Evolutionary conservation across 1,139 yeast genomes (phyloP).

Genomic region (Suhomyces wounanorum): DNA sequence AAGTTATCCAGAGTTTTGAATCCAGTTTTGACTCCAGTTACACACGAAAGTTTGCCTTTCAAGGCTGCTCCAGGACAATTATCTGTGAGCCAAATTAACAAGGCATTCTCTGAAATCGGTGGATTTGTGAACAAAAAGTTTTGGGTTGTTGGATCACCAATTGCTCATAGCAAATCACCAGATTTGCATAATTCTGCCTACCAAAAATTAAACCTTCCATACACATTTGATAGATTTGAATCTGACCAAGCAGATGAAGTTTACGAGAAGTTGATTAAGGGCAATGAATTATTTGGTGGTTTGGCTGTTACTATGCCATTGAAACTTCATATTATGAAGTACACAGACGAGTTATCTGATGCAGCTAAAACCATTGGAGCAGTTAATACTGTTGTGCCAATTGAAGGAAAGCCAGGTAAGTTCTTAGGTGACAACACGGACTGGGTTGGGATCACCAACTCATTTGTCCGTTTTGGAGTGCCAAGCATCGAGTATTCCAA

Average conservation of each 20-base stretch:
- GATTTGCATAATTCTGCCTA: constrained; percentile 79
- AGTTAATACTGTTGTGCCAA: constrained; percentile 79
- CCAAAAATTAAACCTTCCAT: constrained; percentile 73
- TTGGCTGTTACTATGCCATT: constrained; percentile 90
- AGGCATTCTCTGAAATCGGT: constrained; percentile 62
- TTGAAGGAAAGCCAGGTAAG: constrained; percentile 46
- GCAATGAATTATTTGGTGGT: constrained; percentile 68
- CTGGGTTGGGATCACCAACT: constrained; percentile 83
- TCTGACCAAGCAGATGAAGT: constrained; percentile 59
- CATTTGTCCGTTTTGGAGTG: constrained; percentile 64
- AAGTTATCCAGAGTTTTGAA: constrained; percentile 80
- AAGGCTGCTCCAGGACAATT: constrained; percentile 82
- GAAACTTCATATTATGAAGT: constrained; percentile 74
- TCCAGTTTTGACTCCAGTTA: constrained; percentile 77
- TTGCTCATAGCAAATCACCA: constrained; percentile 87
- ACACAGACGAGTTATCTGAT: constrained; percentile 62
- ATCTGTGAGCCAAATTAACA: constrained; percentile 60
- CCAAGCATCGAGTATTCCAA: constrained; percentile 39
- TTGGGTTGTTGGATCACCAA: constrained; percentile 81
- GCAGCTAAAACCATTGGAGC: constrained; percentile 87
- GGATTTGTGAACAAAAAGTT: constrained; percentile 57
- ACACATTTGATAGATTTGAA: constrained; percentile 67
- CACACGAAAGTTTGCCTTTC: constrained; percentile 63
- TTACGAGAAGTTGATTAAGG: constrained; percentile 49
- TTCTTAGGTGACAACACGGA: constrained; percentile 91